Percentiles rank a stretch among this genome's conserved stretches.
Evolutionary conservation across 1,139 yeast species (phyloP).

Genomic region (Yamadazyma diddensiae): DNA sequence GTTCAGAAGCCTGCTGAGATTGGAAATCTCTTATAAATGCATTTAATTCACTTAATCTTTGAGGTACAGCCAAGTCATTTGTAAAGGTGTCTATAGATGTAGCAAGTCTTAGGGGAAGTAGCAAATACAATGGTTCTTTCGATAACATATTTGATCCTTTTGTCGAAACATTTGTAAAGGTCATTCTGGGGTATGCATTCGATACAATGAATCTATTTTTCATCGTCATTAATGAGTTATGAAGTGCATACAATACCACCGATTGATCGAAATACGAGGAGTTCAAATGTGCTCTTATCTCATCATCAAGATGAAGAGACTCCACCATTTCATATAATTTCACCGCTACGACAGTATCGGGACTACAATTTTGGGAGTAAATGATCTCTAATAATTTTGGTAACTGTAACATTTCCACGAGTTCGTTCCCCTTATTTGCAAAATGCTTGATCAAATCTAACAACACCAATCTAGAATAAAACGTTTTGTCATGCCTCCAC

Average conservation of each 20-base stretch:
- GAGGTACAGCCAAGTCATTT: not conserved
- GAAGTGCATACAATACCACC: slow-evolving; percentile 23
- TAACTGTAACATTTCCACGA: slow-evolving; percentile 6
- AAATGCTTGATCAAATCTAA: slow-evolving; percentile 22
- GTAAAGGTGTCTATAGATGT: not conserved
- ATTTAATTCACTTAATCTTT: not conserved
- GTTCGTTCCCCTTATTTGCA: slow-evolving; percentile 14
- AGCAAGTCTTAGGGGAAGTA: slow-evolving; percentile 19
- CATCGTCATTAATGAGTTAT: slow-evolving; percentile 21
- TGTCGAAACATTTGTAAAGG: slow-evolving; percentile 22
- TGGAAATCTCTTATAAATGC: slow-evolving; percentile 1
- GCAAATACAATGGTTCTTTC: slow-evolving; percentile 21
- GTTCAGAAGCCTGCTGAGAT: slow-evolving; percentile 3
- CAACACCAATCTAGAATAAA: slow-evolving; percentile 17
- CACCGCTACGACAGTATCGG: slow-evolving; percentile 15
- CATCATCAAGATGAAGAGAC: slow-evolving; percentile 1
- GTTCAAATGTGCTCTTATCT: slow-evolving; percentile 9
- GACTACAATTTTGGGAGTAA: slow-evolving; percentile 24
- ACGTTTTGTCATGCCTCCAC: slow-evolving; percentile 21
- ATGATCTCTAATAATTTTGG: slow-evolving; percentile 18
- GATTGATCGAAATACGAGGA: slow-evolving; percentile 28
- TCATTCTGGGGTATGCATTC: slow-evolving; percentile 8
- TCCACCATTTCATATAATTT: slow-evolving; percentile 23
- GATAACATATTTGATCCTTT: slow-evolving; percentile 28
- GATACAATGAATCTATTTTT: slow-evolving; percentile 28